These are phyloP conservation scores for Hygrocybe punicea DNA, from an alignment of 768 basidiomycete species.

Conservation along the genomic window DNA sequence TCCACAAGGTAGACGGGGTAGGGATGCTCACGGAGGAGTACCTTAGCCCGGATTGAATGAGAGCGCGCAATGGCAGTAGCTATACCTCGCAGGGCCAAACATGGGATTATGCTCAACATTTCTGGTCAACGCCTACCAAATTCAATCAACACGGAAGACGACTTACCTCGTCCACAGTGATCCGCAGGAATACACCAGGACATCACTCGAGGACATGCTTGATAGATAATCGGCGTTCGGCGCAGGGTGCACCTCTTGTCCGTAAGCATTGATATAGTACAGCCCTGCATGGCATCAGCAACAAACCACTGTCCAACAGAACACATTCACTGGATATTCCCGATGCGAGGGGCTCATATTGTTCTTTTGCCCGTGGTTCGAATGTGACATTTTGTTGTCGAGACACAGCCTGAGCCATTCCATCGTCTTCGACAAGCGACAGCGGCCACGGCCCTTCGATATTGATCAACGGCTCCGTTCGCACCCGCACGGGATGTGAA, in stretches of 20 bases:
- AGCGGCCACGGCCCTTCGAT: slow-evolving; percentile 36
- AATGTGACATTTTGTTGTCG: slow-evolving; percentile 65
- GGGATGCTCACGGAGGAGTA: slow-evolving; percentile 67
- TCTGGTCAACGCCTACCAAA: neutral
- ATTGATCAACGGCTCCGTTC: slow-evolving; percentile 16
- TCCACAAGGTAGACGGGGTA: neutral
- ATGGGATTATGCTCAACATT: slow-evolving; percentile 74
- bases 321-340: slow-evolving; percentile 57
- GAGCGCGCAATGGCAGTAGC: slow-evolving; percentile 76
- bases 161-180: slow-evolving; percentile 88
- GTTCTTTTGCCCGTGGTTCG: slow-evolving; percentile 49
- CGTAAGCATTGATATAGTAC: slow-evolving; percentile 88
- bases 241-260: slow-evolving; percentile 85
- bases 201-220: slow-evolving; percentile 55
- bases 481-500: slow-evolving; percentile 67
- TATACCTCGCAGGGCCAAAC: slow-evolving; percentile 80
- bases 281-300: slow-evolving; percentile 47
- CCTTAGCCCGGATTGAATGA: slow-evolving; percentile 66
- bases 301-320: slow-evolving; percentile 5
- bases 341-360: slow-evolving; percentile 55
- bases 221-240: slow-evolving; percentile 80
- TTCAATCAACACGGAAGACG: neutral
- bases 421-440: slow-evolving; percentile 58
- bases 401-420: slow-evolving; percentile 46
- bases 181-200: slow-evolving; percentile 88